phyloP scores from a whole-genome alignment of 1,284 basidiomycete species.

The Papiliotrema terrestris region DNA sequence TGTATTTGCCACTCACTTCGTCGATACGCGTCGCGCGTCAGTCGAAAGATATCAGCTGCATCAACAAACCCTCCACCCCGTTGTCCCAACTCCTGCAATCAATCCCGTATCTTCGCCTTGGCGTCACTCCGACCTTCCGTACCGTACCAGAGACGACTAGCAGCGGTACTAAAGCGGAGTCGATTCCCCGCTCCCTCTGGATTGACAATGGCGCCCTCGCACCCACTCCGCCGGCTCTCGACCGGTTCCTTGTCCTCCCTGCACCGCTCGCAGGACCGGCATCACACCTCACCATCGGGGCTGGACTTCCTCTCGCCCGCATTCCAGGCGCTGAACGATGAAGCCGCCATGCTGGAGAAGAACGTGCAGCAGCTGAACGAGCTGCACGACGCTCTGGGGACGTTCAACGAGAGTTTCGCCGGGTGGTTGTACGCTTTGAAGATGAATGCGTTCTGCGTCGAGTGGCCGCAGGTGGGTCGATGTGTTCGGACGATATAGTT shows the following conservation, averaged over 20 bases:
- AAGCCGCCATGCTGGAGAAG: slow-evolving; percentile 70
- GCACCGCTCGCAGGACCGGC: slow-evolving; percentile 61
- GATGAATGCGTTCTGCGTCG: slow-evolving; percentile 89
- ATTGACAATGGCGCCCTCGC: slow-evolving; percentile 25
- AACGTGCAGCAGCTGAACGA: slow-evolving; percentile 69
- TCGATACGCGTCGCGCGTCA: not conserved
- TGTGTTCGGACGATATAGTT: not conserved
- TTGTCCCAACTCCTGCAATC: too few species aligned
- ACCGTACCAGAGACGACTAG: too few species aligned
- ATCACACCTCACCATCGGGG: slow-evolving; percentile 69
- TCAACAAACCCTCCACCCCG: too few species aligned
- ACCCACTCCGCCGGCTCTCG: slow-evolving; percentile 79
- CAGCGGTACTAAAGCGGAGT: too few species aligned
- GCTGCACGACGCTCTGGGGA: slow-evolving; percentile 70
- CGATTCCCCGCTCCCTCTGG: not conserved
- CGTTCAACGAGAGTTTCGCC: slow-evolving; percentile 90
- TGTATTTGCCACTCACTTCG: too few species aligned
- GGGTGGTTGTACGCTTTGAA: slow-evolving; percentile 87
- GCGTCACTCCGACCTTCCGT: too few species aligned
- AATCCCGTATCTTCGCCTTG: too few species aligned
- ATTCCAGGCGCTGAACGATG: slow-evolving; percentile 80
- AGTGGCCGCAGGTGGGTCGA: slow-evolving; percentile 75
- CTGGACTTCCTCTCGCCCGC: slow-evolving; percentile 82
- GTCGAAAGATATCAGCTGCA: not conserved
- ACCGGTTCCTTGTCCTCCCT: slow-evolving; percentile 83